phyloP scores from a whole-genome alignment of 331 rosid genomes.

The Malus hybrid region DNA sequence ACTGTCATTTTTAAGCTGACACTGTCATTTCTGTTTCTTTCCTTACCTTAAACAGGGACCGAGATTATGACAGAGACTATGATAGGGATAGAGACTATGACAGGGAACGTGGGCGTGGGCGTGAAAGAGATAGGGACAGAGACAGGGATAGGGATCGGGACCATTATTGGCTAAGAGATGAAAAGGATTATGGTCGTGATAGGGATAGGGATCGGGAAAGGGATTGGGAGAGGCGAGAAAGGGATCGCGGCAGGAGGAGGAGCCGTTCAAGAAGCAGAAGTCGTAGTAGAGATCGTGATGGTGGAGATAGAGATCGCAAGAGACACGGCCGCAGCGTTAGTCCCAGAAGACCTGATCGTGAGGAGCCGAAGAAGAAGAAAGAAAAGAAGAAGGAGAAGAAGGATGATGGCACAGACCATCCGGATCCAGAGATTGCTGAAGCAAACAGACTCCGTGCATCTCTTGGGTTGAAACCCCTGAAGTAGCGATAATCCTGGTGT shows the following conservation, averaged over 20 bases:
- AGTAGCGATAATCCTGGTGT: neutral
- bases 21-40: neutral
- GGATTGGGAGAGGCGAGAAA: conserved; percentile 81
- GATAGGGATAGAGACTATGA: conserved; percentile 78
- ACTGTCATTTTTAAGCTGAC: neutral
- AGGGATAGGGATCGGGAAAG: conserved; percentile 53
- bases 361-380: conserved; percentile 77
- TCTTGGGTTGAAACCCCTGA: conserved; percentile 87
- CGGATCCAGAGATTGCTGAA: conserved; percentile 89
- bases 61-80: conserved; percentile 75
- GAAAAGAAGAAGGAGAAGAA: conserved; percentile 52
- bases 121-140: conserved; percentile 61
- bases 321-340: conserved; percentile 60
- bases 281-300: conserved; percentile 72
- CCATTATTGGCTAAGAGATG: conserved; percentile 66
- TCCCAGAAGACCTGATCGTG: conserved; percentile 74
- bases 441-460: conserved; percentile 72
- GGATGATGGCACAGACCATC: conserved; percentile 74
- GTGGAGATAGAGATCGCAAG: conserved; percentile 55
- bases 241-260: conserved; percentile 84
- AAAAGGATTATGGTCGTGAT: conserved; percentile 71
- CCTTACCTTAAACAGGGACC: conserved; percentile 43
- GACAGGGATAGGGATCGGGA: conserved; percentile 46
- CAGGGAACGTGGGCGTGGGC: conserved; percentile 35
- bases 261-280: conserved; percentile 86